Percentiles rank a stretch among this genome's conserved stretches.
These are phyloP conservation scores for Rubia occidens DNA, from an alignment of 305 asterid species.

Conservation along the genomic window DNA sequence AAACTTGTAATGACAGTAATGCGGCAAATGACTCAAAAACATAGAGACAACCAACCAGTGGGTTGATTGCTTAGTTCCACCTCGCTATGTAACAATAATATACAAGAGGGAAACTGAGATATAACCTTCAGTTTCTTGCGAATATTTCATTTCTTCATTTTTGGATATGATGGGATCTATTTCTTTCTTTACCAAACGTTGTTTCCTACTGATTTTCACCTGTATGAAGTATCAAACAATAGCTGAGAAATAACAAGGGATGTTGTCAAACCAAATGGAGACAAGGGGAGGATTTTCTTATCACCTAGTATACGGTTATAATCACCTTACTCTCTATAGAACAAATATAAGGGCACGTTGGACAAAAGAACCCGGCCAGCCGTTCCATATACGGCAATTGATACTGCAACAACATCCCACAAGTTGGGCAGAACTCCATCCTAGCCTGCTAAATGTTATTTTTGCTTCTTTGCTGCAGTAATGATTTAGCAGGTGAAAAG, in stretches of 20 bases:
- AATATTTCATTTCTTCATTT: conserved; percentile 34
- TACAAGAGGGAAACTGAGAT: conserved; percentile 14
- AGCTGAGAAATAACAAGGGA: conserved; percentile 2
- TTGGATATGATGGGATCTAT: conserved; percentile 56
- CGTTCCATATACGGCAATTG: conserved; percentile 44
- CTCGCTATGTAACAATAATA: neutral
- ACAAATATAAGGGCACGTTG: conserved; percentile 55
- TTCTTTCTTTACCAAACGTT: conserved; percentile 43
- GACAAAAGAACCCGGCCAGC: conserved; percentile 49
- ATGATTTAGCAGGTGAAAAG: neutral
- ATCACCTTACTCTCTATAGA: conserved; percentile 44
- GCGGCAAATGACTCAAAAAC: neutral
- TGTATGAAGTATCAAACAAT: conserved; percentile 18
- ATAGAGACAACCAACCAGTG: neutral
- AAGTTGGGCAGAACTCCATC: conserved; percentile 77
- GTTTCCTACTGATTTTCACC: conserved; percentile 54
- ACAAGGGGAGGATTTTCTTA: neutral
- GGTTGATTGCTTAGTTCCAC: conserved; percentile 1
- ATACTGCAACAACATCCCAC: conserved; percentile 52
- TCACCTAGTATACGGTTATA: neutral
- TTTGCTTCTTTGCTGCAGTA: neutral
- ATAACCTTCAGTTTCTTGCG: conserved; percentile 40
- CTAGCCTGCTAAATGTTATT: neutral
- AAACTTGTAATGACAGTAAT: neutral
- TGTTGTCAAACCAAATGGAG: neutral